Conservation (phyloP, 2,329 filamentous ascomycete species). For the Claviceps pazoutovae region DNA sequence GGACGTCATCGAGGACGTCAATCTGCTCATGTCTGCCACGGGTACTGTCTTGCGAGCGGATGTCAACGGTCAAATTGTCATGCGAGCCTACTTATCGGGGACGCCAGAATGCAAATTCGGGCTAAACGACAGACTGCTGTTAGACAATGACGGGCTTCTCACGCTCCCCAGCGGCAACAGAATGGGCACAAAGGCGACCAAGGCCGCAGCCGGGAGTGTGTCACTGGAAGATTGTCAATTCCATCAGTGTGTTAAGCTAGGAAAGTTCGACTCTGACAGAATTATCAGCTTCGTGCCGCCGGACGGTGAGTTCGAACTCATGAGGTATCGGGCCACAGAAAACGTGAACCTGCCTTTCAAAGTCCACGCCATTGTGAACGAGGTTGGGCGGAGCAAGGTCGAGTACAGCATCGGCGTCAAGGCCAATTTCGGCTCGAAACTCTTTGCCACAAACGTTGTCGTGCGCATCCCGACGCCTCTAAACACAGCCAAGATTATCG, state of each 20-base stretch:
- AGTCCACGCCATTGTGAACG: slow-evolving; percentile 95
- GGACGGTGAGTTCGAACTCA: slow-evolving; percentile 95
- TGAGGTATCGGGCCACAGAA: slow-evolving; percentile 95
- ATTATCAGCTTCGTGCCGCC: slow-evolving; percentile 96
- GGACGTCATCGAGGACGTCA: slow-evolving; percentile 98
- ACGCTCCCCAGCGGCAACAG: slow-evolving; percentile 61
- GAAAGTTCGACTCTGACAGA: slow-evolving; percentile 89
- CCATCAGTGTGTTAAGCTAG: slow-evolving; percentile 95
- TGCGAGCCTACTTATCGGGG: slow-evolving; percentile 93
- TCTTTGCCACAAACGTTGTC: slow-evolving; percentile 93
- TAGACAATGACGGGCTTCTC: slow-evolving; percentile 61
- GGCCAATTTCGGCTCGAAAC: slow-evolving; percentile 89
- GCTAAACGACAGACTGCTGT: slow-evolving; percentile 81
- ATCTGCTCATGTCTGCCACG: slow-evolving; percentile 96
- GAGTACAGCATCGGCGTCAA: slow-evolving; percentile 97
- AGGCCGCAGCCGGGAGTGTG: slow-evolving; percentile 88
- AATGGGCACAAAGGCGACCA: slow-evolving; percentile 75
- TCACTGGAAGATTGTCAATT: slow-evolving; percentile 97
- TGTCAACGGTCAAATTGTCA: slow-evolving; percentile 93
- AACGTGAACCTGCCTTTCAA: slow-evolving; percentile 99
- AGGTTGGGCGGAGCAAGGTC: slow-evolving; percentile 91
- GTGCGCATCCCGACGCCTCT: slow-evolving; percentile 89
- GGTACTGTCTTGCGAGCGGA: slow-evolving; percentile 90
- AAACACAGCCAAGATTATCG: slow-evolving; percentile 87
- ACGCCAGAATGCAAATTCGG: slow-evolving; percentile 99